Evolutionary conservation across 2,329 filamentous ascomycete genomes (phyloP), one percentile per base, ranked within the genome.

Genomic region (Calonectria pseudoturangicola): DNA sequence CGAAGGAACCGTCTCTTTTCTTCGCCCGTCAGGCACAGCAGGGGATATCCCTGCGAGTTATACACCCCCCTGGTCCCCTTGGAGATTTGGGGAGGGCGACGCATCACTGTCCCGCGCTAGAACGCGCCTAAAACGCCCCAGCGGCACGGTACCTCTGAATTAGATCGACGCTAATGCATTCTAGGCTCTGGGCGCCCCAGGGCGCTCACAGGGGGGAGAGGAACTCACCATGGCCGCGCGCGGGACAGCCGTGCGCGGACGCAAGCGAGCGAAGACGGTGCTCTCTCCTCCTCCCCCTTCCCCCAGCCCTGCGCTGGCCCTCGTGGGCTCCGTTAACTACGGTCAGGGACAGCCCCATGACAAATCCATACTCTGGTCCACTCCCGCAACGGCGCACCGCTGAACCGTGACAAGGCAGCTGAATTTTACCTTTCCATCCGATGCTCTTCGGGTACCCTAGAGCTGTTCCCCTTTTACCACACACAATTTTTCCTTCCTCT

Each of bases 71-170:
- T 18, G 21, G n/a, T 13, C 21, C 25, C 56, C 39, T 18, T 43
- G 54, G 33, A 58, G 54, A 58, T 58, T 58, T 51, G 48, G 48
- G 54, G 36, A 41, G 54, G 54, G 54, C 10, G 21, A 25, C 54
- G 33, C 54, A 58, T 58, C 33, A 36, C 54, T 58, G 30, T 27
- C 33, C 54, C 54, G 54, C 68, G 62, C 68, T 70, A 70, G 51
- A 70, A 70, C 68, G 60, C 68, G 45, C 66, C 56, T 50, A 58
- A 65, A 48, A 58, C 50, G 45, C 41, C 50, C 68, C 67, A 45
- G 60, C 48, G 68, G 25, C 51, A 39, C 13, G 62, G 68, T 60
- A 70, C 65, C 58, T 70, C 50, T 65, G 54, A n/a, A 30, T 51
- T 33, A 58, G 43, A 66, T 60, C 54, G 33, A 15, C 48, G 45